Evolutionary conservation across 805 yeast species (phyloP), one percentile per base, ranked within the genome.

Genomic region (Candida gorgasii): DNA sequence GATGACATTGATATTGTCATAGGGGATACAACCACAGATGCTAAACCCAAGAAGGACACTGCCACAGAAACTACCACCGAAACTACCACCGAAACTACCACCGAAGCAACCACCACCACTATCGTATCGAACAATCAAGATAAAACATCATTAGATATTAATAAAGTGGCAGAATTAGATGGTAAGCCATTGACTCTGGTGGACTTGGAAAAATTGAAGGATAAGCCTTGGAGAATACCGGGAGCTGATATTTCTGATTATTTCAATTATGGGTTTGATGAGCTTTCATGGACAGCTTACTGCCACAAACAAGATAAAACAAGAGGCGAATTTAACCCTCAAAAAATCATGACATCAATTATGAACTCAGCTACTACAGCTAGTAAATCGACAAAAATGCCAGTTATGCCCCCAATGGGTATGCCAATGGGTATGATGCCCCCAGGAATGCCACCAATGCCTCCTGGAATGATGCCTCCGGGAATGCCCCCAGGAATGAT

Each of bases 141-240:
- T 20, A 72, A 71, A 5, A 73, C 78, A 0, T 56, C 85, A 12
- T 52, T 69, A 14, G 89, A 88, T 52, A 73, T 89, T n/a, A 80
- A 86, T 53, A 77, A 78, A 31, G 81, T 85, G 14, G 95, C 89
- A 1, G 80, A 76, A 47, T 75, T 75, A 46, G 85, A 89, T 39
- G 97, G 96, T 2, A 75, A 79, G 52, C 95, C 96, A 3, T 70
- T 93, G 37, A 87, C 96, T 0, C 81, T 85, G 51, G 73, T 92
- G 9, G 84, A 86, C 46, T 74, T 92, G 8, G 92, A 85, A 46
- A 84, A 82, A 41, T 67, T 90, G 37, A 89, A 87, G 50, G 96
- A 89, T 51, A 95, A 95, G 67, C 99, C 99, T 7, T 93, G 99
- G 99, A 78, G 99, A 59, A 82, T 86, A 50, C 97, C 98, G 1